Evolutionary conservation across 441 rosid genomes (phyloP).

Genomic region (Hura crepitans): DNA sequence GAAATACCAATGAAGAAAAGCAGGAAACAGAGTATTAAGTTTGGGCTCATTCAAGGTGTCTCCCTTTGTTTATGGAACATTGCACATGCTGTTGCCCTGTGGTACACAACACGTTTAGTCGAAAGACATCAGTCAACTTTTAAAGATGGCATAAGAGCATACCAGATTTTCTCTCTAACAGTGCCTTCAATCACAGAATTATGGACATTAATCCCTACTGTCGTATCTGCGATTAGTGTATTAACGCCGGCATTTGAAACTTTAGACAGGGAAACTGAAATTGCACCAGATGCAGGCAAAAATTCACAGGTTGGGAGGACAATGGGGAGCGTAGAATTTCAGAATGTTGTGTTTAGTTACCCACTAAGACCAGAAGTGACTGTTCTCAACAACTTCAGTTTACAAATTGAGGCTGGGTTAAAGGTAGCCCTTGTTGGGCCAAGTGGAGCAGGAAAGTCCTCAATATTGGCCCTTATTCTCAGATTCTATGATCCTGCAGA

Average conservation of each 20-base stretch:
- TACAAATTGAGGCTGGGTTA: slow-evolving; percentile 46
- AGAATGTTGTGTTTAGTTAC: slow-evolving; percentile 47
- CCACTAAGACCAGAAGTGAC: slow-evolving; percentile 54
- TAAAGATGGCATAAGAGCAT: slow-evolving; percentile 46
- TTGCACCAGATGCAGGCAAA: slow-evolving; percentile 41
- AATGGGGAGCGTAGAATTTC: slow-evolving; percentile 41
- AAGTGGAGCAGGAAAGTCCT: slow-evolving; percentile 71
- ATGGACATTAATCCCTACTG: slow-evolving; percentile 59
- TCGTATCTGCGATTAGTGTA: slow-evolving; percentile 48
- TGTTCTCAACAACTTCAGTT: slow-evolving; percentile 47
- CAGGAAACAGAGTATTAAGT: slow-evolving; percentile 47
- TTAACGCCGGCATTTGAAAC: slow-evolving; percentile 55
- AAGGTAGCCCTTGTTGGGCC: slow-evolving; percentile 61
- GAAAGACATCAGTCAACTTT: slow-evolving; percentile 41
- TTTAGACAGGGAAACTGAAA: slow-evolving; percentile 49
- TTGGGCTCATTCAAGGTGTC: slow-evolving; percentile 58
- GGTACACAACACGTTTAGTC: slow-evolving; percentile 52
- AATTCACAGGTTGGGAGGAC: slow-evolving; percentile 26
- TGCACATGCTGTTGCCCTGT: slow-evolving; percentile 70
- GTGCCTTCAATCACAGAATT: slow-evolving; percentile 71
- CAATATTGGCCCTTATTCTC: slow-evolving; percentile 50
- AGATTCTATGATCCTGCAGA: slow-evolving; percentile 44
- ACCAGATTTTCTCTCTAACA: slow-evolving; percentile 71
- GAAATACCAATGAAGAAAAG: slow-evolving; percentile 39
- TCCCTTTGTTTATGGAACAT: slow-evolving; percentile 71